Evolutionary conservation across 768 basidiomycete species (phyloP), one percentile per base, ranked within the genome.

Genomic region (Lactarius hatsudake): DNA sequence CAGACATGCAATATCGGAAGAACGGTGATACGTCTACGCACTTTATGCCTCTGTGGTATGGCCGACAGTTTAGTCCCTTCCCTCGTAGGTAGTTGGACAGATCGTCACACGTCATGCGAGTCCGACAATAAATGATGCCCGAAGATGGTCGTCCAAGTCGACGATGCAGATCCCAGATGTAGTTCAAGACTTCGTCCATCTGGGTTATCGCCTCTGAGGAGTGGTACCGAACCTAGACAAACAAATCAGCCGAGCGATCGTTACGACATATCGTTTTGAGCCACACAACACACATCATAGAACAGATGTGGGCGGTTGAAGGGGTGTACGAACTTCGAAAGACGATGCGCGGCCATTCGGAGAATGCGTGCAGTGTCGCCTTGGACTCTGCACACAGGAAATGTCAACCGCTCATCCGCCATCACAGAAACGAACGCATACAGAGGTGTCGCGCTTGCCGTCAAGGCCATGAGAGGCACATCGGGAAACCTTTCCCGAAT

Each of bases 401-500:
- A 28, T 38, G 59, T 66, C 63, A 71, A 30, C 53, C 61, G 7
- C 13, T 0, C 13, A 36, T 5, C 26, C 38, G 12, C 12, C 30
- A n/a, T 18, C 28, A 38, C 1, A 56, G 23, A 2, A 58, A 26
- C 5, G 57, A 32, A 26, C 15, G 75, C 84, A 32, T 75, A 91
- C 90, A 77, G 75, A 53, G 85, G 76, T 7, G 93, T 94, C 3
- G 93, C 92, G 17, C 90, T 92, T 2, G 93, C 92, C 1, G 92
- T 94, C 45, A 94, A 76, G 4, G 93, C 93, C 90, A 93, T 94
- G 71, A 95, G 88, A 0, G 93, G 93, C 5, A 94, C 84, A 64
- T 82, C 79, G 1, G 83, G 82, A 72, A 87, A 93, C 34, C 79
- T 81, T 43, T 83, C 79, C 1, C 93, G 84, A 74, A 95, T 90